Evolutionary conservation across 2,329 filamentous ascomycete species (phyloP).

Genomic region (Microsporum audouinii): DNA sequence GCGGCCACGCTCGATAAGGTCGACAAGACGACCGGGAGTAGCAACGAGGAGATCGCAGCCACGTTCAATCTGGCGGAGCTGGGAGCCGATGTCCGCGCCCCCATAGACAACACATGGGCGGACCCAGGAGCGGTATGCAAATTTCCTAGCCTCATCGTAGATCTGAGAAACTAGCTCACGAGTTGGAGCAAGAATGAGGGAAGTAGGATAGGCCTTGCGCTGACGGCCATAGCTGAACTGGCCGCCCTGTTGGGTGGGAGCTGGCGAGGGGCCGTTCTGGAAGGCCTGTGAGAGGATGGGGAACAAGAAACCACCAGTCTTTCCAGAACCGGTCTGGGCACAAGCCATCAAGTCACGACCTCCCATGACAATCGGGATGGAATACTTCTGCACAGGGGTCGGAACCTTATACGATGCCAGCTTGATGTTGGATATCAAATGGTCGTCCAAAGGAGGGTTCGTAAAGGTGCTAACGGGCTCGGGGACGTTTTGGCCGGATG

Average conservation of each 20-base stretch:
- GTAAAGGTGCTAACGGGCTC: slow-evolving; percentile 84
- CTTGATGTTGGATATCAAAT: slow-evolving; percentile 84
- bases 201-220: slow-evolving; percentile 95
- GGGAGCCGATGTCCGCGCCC: slow-evolving; percentile 95
- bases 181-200: slow-evolving; percentile 87
- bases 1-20: slow-evolving; percentile 94
- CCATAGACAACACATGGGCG: slow-evolving; percentile 97
- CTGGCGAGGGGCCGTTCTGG: slow-evolving; percentile 67
- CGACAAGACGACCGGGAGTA: slow-evolving; percentile 91
- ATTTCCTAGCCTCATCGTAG: slow-evolving; percentile 94
- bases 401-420: slow-evolving; percentile 90
- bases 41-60: slow-evolving; percentile 95
- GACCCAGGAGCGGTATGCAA: slow-evolving; percentile 97
- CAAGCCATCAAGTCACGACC: slow-evolving; percentile 98
- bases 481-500: slow-evolving; percentile 83
- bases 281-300: slow-evolving; percentile 97
- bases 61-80: slow-evolving; percentile 95
- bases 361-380: slow-evolving; percentile 95
- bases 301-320: slow-evolving; percentile 99
- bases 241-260: slow-evolving; percentile 52
- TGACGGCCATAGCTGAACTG: slow-evolving; percentile 68
- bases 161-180: slow-evolving; percentile 99
- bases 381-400: slow-evolving; percentile 98
- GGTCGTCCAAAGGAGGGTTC: slow-evolving; percentile 90
- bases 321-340: slow-evolving; percentile 98